Evolutionary conservation across 2,329 filamentous ascomycete species (phyloP).

Genomic region (Podosphaera leucotricha): DNA sequence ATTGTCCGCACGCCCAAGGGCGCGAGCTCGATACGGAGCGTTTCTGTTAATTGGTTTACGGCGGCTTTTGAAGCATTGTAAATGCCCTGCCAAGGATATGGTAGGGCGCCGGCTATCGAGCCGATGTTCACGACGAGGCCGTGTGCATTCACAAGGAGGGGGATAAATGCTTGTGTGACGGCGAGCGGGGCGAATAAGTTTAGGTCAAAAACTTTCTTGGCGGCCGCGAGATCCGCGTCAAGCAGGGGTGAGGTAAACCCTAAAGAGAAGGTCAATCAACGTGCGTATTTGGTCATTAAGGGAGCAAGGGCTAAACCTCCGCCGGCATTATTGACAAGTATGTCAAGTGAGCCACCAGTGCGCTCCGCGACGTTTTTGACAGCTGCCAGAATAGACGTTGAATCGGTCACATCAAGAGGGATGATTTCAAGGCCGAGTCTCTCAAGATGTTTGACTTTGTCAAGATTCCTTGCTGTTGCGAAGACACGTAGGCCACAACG

Average conservation of each 20-base stretch:
- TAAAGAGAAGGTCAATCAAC: background rate
- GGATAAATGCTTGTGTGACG: conserved; percentile 20
- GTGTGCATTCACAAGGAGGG: conserved; percentile 14
- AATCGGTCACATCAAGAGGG: conserved; percentile 19
- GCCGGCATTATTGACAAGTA: conserved; percentile 6
- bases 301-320: background rate
- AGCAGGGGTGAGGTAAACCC: conserved; percentile 11
- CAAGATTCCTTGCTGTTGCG: conserved; percentile 18
- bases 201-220: conserved; percentile 15
- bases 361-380: conserved; percentile 8
- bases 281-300: background rate
- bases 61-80: conserved; percentile 89
- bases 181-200: conserved; percentile 21
- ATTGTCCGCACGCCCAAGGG: conserved; percentile 11
- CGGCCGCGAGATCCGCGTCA: conserved; percentile 15
- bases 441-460: conserved; percentile 15
- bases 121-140: conserved; percentile 12
- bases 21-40: conserved; percentile 11
- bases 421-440: conserved; percentile 15
- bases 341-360: conserved; percentile 5
- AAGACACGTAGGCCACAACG: conserved; percentile 18
- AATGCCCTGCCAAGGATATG: conserved; percentile 33
- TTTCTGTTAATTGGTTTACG: conserved; percentile 7
- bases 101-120: conserved; percentile 36
- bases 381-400: conserved; percentile 16